Base-by-base conservation (phyloP, 192 early-diverging fungal species). In the Thamnidium elegans region DNA sequence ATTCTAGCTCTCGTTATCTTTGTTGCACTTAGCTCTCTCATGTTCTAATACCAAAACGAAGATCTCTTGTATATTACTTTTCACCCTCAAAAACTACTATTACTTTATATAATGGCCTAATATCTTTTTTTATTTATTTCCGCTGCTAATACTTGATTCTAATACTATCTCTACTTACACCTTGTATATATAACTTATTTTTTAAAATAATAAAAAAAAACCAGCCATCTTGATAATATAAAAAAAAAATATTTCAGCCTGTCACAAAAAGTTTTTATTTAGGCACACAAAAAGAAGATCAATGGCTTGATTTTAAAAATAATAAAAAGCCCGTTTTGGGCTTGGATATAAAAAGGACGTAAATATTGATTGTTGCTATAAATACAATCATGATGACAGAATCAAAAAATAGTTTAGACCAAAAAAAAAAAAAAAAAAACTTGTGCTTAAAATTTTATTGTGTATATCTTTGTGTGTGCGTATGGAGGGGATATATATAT, bases 1-100 rank as follows among this genome's bases (percentile, higher is more conserved):
- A 23, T 59, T 43, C 42, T 59, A 15, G 56, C 56, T 26, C 56
- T 59, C 6, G 56, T 59, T 26, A 59, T 59, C 11, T 59, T 59
- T 26, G 56, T 59, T 17, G 56, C 56, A 10, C 42, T 59, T 2
- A 21, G 39, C 13, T 59, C 56, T 14, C 39, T 59, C 19, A 59
- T 59, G 56, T 59, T 59, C 23, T 59, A 59, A 43, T 13, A 32
- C 4, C 26, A 26, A 26, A 26, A 26, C 1, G 26, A 26, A 26
- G 1, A 26, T 26, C 26, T 26, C 26, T 26, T 26, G 26, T 26
- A 26, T 26, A 26, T 26, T 26, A 26, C 26, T 26, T 26, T 26
- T 26, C 3, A 2, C 3, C 26, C 3, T 26, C 26, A 26, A 26
- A 26, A 26, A 26, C 26, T 26, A 13, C 17, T 50, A 20, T 21